Base-by-base conservation (phyloP, 2,329 filamentous ascomycete genomes). In the Fusarium sterilihyphosum region DNA sequence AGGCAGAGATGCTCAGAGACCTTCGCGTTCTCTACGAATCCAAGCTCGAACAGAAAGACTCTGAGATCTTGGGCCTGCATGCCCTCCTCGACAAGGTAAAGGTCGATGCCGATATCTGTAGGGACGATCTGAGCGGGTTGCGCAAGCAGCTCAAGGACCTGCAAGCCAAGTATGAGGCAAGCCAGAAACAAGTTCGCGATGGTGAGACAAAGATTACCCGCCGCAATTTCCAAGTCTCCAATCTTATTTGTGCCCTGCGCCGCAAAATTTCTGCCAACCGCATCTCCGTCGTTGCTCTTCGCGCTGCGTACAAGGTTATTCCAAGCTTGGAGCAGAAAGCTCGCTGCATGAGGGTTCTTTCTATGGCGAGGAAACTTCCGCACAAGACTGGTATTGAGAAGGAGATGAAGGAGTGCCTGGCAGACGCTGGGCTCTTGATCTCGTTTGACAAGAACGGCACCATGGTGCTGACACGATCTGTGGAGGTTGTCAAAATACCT, bases 291-390 rank as follows among this genome's bases (percentile, higher is more conserved):
- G 31, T 41, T 8, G 73, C 75, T 1, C n/a, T 74, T 12, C 56
- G 57, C 13, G 67, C 67, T 26, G 65, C 67, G 1, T 67, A 68
- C 61, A 61, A 50, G 8, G 14, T 68, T 16, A 17, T 74, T 1
- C 67, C 61, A 5, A 38, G 35, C 3, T 5, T 67, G 16, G 5
- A 47, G 7, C 61, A 74, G 5, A 41, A 65, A 8, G 37, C 26
- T 6, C 37, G 49, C 5, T 44, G 62, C 6, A 18, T 41, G 13
- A 41, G 40, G 9, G 16, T 76, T 16, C 8, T 73, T 0, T n/a
- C 41, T 3, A 20, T 44, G 35, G 29, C 59, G 5, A 29, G 50
- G 20, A 43, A 43, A 3, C 4, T 14, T 4, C 29, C 22, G 2
- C 13, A 52, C 12, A 26, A 33, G 2, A 35, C 20, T 2, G 49